Evolutionary conservation across 2,329 filamentous ascomycete species (phyloP), one percentile per base, ranked within the genome.

Genomic region (Mariannaea sp.): DNA sequence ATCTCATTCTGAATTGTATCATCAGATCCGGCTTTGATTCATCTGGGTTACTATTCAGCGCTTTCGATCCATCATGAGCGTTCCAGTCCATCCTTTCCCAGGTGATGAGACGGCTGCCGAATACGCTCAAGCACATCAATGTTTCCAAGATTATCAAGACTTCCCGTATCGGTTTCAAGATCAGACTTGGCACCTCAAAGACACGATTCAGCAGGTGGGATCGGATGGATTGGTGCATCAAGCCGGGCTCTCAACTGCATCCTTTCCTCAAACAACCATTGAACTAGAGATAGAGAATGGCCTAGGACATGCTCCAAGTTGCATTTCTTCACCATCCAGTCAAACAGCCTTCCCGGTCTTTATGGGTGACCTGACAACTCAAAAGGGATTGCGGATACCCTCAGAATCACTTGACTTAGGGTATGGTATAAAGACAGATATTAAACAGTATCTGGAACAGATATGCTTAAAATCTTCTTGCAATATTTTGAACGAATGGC

Each of bases 91-190:
- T 36, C 5, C 16, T 13, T 13, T 17, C 7, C 10, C 16, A n/a
- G 22, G n/a, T 36, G 33, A 19, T 7, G 60, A 59, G 32, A 46
- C 56, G 4, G 65, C 58, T 2, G 59, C 56, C 16, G 57, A 65
- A 16, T 72, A 71, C 30, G 70, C 63, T 8, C 61, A 57, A 17
- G 39, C 46, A 16, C 57, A 67, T 4, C 35, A 36, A 12, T 73
- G 68, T 45, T 70, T 73, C 24, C 38, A 30, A 16, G 49, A 67
- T 32, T 55, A 71, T 24, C 56, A 19, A 27, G 52, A 26, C 2
- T n/a, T 45, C 2, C 68, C 65, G 0, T 73, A 68, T 47, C 57
- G 62, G n/a, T 64, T 69, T n/a, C 16, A 51, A 12, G 53, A 66
- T 16, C 57, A 64, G n/a, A 26, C 67, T 14, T 17, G 27, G 4